Conservation (phyloP, 1,284 basidiomycete species). For the Fomitopsis pinicola region DNA sequence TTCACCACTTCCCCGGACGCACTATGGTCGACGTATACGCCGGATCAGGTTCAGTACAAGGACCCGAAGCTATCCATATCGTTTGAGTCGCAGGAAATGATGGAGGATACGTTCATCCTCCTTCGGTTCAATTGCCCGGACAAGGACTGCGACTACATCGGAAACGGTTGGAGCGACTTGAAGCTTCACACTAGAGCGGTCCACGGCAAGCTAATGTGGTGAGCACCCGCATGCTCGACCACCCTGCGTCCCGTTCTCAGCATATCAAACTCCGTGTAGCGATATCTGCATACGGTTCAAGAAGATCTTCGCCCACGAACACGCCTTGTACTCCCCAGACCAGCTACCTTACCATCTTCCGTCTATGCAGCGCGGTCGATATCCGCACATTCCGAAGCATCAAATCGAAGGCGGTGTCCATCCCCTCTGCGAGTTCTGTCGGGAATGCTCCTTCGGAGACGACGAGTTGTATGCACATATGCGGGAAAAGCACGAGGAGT, state of each 20-base stretch:
- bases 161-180: constrained; percentile 85
- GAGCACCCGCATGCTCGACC: constrained; percentile 22
- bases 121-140: constrained; percentile 89
- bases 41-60: constrained; percentile 56
- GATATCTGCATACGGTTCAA: constrained; percentile 88
- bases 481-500: constrained; percentile 93
- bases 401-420: constrained; percentile 69
- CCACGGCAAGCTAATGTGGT: constrained; percentile 86
- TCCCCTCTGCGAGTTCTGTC: constrained; percentile 89
- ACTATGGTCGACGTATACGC: constrained; percentile 58
- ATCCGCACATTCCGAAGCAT: constrained; percentile 37
- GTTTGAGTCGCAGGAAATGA: constrained; percentile 92
- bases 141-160: constrained; percentile 77
- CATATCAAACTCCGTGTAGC: constrained; percentile 33
- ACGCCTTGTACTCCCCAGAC: constrained; percentile 75
- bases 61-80: constrained; percentile 78
- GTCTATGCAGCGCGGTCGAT: constrained; percentile 54
- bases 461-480: constrained; percentile 96
- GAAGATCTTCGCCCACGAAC: constrained; percentile 96
- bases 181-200: constrained; percentile 74
- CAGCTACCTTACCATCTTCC: constrained; percentile 78
- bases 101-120: constrained; percentile 91
- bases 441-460: constrained; percentile 84
- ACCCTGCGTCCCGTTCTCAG: background rate
- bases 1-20: constrained; percentile 75